phyloP scores from a whole-genome alignment of 768 basidiomycete genomes.

The Kockovaella imperatae region DNA sequence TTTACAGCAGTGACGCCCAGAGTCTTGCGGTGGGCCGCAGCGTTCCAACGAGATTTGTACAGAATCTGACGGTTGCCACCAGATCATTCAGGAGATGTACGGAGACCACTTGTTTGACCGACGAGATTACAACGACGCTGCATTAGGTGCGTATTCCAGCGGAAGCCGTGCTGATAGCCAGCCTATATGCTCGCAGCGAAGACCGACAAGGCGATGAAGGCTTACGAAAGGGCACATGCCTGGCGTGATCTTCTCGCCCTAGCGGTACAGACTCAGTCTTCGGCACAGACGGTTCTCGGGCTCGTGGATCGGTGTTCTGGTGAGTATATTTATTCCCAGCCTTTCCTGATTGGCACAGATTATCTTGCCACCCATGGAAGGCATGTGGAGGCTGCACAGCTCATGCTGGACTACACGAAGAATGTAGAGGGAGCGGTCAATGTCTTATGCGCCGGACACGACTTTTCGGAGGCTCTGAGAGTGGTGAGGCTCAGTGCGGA shows the following conservation, averaged over 20 bases:
- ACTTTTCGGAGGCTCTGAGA: conserved; percentile 80
- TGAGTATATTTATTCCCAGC: conserved; percentile 43
- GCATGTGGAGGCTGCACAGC: conserved; percentile 67
- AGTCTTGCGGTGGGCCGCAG: conserved; percentile 53
- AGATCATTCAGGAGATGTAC: conserved; percentile 52
- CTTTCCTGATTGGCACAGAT: conserved; percentile 50
- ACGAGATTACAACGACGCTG: conserved; percentile 75
- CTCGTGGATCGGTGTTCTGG: conserved; percentile 75
- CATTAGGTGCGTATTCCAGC: conserved; percentile 53
- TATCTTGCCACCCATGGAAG: conserved; percentile 73
- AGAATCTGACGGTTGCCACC: background rate
- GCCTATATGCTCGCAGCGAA: conserved; percentile 67
- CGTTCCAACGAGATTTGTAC: too few species aligned
- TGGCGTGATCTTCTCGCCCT: conserved; percentile 91
- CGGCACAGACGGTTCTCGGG: conserved; percentile 55
- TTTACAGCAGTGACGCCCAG: conserved; percentile 61
- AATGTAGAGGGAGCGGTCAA: conserved; percentile 71
- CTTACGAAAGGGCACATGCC: conserved; percentile 75
- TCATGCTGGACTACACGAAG: conserved; percentile 73
- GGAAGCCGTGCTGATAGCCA: background rate
- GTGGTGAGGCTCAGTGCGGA: conserved; percentile 64
- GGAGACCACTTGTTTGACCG: conserved; percentile 81
- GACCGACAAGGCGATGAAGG: conserved; percentile 67
- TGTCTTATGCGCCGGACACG: conserved; percentile 68
- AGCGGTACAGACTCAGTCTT: conserved; percentile 52